Percentiles rank a stretch among this genome's conserved stretches.
Evolutionary conservation across 495 filamentous ascomycete genomes (phyloP).

Genomic region (Penicillium roqueforti): DNA sequence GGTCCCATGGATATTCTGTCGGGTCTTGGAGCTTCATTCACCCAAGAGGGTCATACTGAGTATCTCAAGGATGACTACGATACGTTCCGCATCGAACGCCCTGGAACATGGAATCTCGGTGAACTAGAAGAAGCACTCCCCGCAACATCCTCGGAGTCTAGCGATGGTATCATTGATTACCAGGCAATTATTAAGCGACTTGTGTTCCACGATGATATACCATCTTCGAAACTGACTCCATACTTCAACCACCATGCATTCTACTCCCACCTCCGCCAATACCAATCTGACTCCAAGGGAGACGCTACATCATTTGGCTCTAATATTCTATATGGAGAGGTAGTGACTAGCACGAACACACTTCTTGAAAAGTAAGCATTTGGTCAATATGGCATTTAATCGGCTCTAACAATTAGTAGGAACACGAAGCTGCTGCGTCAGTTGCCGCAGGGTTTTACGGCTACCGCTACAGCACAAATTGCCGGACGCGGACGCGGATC

Average conservation of each 20-base stretch:
- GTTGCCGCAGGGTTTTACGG: conserved; percentile 77
- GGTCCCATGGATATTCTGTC: conserved; percentile 64
- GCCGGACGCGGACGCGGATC: conserved; percentile 86
- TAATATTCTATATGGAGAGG: conserved; percentile 80
- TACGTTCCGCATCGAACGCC: conserved; percentile 69
- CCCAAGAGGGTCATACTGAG: conserved; percentile 60
- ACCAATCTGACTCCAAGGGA: conserved; percentile 52
- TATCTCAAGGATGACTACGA: conserved; percentile 84
- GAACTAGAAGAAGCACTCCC: conserved; percentile 51
- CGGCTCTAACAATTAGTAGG: conserved; percentile 37
- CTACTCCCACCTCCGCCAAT: conserved; percentile 66
- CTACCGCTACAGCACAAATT: conserved; percentile 88
- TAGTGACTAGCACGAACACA: conserved; percentile 91
- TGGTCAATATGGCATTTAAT: background rate
- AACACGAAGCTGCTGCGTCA: conserved; percentile 73
- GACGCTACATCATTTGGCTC: conserved; percentile 67
- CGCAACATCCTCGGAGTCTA: conserved; percentile 20
- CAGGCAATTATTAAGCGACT: conserved; percentile 67
- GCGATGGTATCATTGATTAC: conserved; percentile 68
- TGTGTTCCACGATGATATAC: conserved; percentile 64
- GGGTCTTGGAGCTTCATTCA: conserved; percentile 62
- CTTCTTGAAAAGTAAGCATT: conserved; percentile 77
- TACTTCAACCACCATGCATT: conserved; percentile 83
- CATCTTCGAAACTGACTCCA: conserved; percentile 71
- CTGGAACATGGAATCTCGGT: conserved; percentile 58